Evolutionary conservation across 2,329 filamentous ascomycete genomes (phyloP).

Genomic region (Colletotrichum gigasporum): DNA sequence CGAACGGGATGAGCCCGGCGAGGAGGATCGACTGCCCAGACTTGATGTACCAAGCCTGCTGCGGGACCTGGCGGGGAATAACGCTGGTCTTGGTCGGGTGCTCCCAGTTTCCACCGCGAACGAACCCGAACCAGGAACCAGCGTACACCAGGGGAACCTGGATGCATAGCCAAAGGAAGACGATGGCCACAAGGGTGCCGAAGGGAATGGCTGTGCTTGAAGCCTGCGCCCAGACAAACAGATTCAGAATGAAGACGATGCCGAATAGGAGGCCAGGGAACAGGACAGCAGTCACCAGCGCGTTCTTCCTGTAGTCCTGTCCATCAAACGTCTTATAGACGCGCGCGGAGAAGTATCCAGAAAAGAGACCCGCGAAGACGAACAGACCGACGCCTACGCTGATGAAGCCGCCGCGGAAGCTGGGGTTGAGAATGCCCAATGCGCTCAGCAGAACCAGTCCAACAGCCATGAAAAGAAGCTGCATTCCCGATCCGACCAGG

Average conservation of each 20-base stretch:
- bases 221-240: constrained; percentile 91
- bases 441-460: constrained; percentile 79
- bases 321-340: constrained; percentile 88
- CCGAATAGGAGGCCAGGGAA: constrained; percentile 83
- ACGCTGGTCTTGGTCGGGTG: constrained; percentile 82
- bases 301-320: constrained; percentile 78
- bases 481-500: constrained; percentile 85
- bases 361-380: constrained; percentile 83
- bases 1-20: constrained; percentile 83
- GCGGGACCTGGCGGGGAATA: constrained; percentile 78
- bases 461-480: constrained; percentile 83
- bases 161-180: constrained; percentile 84
- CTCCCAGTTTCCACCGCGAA: constrained; percentile 74
- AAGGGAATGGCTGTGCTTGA: constrained; percentile 90
- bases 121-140: constrained; percentile 81
- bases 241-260: constrained; percentile 81
- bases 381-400: constrained; percentile 86
- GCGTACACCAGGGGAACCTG: constrained; percentile 86
- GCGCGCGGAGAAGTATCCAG: constrained; percentile 86
- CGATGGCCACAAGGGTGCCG: constrained; percentile 76
- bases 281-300: constrained; percentile 77
- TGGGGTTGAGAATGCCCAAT: constrained; percentile 82
- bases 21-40: constrained; percentile 72
- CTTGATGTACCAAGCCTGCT: constrained; percentile 79
- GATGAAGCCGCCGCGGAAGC: constrained; percentile 89